Evolutionary conservation across 257 asterid species (phyloP).

Genomic region (Plantago elongata): DNA sequence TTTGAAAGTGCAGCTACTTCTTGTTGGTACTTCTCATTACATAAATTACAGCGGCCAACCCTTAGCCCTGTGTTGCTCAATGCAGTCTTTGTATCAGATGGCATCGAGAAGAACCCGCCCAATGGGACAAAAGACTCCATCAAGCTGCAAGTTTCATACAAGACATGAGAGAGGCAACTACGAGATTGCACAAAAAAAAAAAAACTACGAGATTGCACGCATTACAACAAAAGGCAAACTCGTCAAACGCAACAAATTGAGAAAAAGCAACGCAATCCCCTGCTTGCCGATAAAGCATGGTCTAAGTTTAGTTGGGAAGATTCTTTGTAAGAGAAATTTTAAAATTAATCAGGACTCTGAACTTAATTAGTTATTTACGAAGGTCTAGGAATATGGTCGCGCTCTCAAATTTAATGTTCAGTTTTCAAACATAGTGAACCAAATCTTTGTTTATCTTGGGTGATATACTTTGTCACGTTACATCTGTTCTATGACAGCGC

Average conservation of each 20-base stretch:
- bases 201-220: constrained; percentile 15
- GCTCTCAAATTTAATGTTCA: too few relatives aligned
- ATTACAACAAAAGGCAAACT: neutral
- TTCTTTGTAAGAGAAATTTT: too few relatives aligned
- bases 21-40: constrained; percentile 68
- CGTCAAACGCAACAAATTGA: neutral
- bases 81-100: constrained; percentile 46
- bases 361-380: too few relatives aligned
- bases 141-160: constrained; percentile 51
- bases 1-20: constrained; percentile 45
- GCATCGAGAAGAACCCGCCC: constrained; percentile 87
- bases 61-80: constrained; percentile 32
- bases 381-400: too few relatives aligned
- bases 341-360: too few relatives aligned
- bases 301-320: too few relatives aligned
- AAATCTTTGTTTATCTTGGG: too few relatives aligned
- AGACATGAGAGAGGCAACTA: constrained; percentile 10
- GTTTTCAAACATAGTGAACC: too few relatives aligned
- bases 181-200: constrained; percentile 19
- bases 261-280: neutral
- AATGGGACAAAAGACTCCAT: constrained; percentile 96
- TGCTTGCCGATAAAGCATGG: too few relatives aligned
- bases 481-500: neutral
- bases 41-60: constrained; percentile 44
- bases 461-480: too few relatives aligned